Evolutionary conservation across 2,329 filamentous ascomycete species (phyloP).

Genomic region (Cladosporium sp.): DNA sequence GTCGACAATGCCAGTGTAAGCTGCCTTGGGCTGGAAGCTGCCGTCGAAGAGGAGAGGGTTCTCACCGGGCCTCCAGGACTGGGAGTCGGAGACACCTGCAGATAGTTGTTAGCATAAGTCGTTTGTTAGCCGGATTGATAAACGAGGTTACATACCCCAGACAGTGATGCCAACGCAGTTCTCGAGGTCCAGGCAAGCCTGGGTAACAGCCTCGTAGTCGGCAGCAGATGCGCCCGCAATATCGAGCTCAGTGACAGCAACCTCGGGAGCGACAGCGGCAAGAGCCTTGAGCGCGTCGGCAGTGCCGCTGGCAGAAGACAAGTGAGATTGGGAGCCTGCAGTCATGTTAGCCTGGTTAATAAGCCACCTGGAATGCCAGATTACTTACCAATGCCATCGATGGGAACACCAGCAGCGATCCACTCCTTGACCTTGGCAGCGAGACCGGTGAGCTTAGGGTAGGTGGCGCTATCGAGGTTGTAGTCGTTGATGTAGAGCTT

Average conservation of each 20-base stretch:
- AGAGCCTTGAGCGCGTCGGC: constrained; percentile 50
- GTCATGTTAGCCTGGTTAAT: neutral
- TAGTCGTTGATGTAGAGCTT: constrained; percentile 74
- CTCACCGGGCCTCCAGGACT: constrained; percentile 38
- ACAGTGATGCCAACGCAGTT: constrained; percentile 62
- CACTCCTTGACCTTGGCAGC: constrained; percentile 56
- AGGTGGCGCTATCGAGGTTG: constrained; percentile 57
- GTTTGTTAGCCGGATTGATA: neutral
- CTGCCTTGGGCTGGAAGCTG: constrained; percentile 40
- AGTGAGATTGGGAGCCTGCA: constrained; percentile 53
- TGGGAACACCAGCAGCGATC: constrained; percentile 58
- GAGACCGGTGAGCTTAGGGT: constrained; percentile 57
- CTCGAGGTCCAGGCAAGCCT: constrained; percentile 54
- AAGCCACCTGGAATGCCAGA: neutral
- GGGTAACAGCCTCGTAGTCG: constrained; percentile 53
- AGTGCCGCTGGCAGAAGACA: constrained; percentile 40
- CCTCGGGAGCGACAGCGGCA: constrained; percentile 48
- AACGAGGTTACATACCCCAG: neutral
- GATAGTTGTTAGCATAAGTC: neutral
- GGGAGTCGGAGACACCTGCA: constrained; percentile 15
- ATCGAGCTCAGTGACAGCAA: constrained; percentile 65
- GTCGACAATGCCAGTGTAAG: constrained; percentile 30
- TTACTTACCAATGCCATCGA: constrained; percentile 53
- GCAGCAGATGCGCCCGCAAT: constrained; percentile 53
- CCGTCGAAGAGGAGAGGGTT: constrained; percentile 42